Evolutionary conservation across 2,329 filamentous ascomycete genomes (phyloP).

Genomic region (Periconia sp.): DNA sequence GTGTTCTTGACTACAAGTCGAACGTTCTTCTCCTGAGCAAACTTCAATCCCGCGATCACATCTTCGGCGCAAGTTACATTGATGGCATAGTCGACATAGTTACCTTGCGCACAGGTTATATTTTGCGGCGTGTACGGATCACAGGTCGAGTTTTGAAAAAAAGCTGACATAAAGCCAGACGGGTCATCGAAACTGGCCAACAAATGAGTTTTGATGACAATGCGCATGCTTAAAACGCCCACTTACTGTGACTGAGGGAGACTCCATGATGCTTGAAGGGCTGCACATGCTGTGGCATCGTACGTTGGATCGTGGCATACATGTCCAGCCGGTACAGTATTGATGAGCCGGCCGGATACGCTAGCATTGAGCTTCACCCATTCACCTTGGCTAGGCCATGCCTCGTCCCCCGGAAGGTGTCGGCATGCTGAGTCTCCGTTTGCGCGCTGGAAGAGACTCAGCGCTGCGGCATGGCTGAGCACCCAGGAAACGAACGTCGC

Average conservation of each 20-base stretch:
- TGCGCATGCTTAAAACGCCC: background rate
- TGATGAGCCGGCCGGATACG: constrained; percentile 37
- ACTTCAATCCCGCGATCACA: constrained; percentile 11
- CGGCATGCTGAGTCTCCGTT: constrained; percentile 1
- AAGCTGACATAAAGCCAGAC: constrained; percentile 12
- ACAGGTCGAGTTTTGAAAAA: constrained; percentile 8
- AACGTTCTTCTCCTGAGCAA: constrained; percentile 16
- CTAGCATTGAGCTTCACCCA: constrained; percentile 38
- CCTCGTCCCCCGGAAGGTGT: constrained; percentile 27
- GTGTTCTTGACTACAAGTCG: constrained; percentile 17
- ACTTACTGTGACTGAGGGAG: constrained; percentile 6
- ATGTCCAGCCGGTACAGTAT: constrained; percentile 38
- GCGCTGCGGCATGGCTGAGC: too few species aligned
- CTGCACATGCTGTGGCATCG: constrained; percentile 6
- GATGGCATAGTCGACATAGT: constrained; percentile 38
- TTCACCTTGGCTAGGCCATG: constrained; percentile 31
- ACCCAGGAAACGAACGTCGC: too few species aligned
- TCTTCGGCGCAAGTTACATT: constrained; percentile 25
- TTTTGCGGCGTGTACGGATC: constrained; percentile 9
- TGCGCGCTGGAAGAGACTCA: background rate
- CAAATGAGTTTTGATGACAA: background rate
- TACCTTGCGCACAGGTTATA: constrained; percentile 18
- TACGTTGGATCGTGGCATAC: constrained; percentile 31
- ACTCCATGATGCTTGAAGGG: constrained; percentile 1
- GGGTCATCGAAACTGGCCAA: constrained; percentile 5